Evolutionary conservation across 768 basidiomycete species (phyloP).

Genomic region (Kwoniella sp.): DNA sequence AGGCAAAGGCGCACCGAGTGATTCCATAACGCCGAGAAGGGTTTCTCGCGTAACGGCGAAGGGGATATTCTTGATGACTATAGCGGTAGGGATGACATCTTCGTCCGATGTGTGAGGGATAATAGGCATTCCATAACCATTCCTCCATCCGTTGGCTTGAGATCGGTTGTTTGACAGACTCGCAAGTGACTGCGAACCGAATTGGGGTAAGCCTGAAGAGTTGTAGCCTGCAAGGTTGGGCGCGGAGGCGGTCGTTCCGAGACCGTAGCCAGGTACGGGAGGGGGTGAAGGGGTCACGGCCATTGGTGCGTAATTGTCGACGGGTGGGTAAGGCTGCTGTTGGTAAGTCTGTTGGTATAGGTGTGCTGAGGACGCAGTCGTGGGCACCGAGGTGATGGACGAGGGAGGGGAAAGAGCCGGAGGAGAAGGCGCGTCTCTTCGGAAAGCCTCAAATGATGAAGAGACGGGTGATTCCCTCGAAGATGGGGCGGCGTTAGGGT

Average conservation of each 20-base stretch:
- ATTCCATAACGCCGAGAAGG: constrained; percentile 93
- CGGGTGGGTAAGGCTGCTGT: constrained; percentile 21
- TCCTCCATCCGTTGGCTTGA: constrained; percentile 31
- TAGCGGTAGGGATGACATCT: constrained; percentile 96
- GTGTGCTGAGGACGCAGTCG: constrained; percentile 31
- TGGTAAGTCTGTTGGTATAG: constrained; percentile 28
- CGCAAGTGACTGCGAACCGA: constrained; percentile 33
- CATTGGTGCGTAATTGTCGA: constrained; percentile 32
- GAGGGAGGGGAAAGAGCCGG: constrained; percentile 49
- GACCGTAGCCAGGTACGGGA: constrained; percentile 22
- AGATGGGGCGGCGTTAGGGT: constrained; percentile 37
- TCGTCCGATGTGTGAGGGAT: constrained; percentile 58
- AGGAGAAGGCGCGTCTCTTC: constrained; percentile 36
- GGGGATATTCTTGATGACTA: constrained; percentile 99
- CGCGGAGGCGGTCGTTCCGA: constrained; percentile 15
- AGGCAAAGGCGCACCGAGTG: constrained; percentile 89
- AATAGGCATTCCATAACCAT: constrained; percentile 27
- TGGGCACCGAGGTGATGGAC: constrained; percentile 46
- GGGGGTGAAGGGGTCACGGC: constrained; percentile 43
- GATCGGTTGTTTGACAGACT: constrained; percentile 18
- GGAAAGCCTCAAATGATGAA: constrained; percentile 39
- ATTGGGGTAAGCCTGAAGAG: constrained; percentile 26
- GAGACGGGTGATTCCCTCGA: constrained; percentile 39
- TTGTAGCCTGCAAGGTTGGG: constrained; percentile 30
- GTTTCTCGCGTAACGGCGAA: constrained; percentile 98